Conservation (phyloP, 345 rosid species). For the Physaria fendleri region DNA sequence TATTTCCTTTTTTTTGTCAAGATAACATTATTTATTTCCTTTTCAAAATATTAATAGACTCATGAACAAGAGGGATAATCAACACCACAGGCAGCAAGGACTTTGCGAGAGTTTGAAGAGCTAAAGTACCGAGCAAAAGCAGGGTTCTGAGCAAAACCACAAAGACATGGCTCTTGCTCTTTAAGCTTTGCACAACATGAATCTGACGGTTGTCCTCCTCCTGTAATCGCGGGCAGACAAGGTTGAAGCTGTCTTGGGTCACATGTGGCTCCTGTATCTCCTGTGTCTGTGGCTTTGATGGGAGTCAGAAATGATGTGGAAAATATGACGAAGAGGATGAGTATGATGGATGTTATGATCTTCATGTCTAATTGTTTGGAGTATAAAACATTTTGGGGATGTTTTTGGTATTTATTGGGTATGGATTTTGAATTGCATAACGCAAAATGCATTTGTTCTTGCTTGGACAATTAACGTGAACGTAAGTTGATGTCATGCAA, state of each 20-base stretch:
- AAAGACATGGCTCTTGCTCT: constrained; percentile 61
- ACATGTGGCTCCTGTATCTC: constrained; percentile 34
- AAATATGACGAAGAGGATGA: not conserved
- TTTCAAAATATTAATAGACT: not conserved
- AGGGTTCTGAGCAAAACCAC: constrained; percentile 51
- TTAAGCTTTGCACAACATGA: constrained; percentile 51
- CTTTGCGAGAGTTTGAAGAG: constrained; percentile 44
- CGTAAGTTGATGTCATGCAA: constrained; percentile 26
- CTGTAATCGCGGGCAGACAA: constrained; percentile 38
- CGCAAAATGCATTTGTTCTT: constrained; percentile 13
- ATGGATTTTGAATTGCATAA: not conserved
- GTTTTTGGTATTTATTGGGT: constrained; percentile 16
- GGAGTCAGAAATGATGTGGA: constrained; percentile 15
- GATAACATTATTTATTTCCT: no score
- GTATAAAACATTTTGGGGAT: not conserved
- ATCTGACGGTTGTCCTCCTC: constrained; percentile 33
- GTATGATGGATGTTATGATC: not conserved
- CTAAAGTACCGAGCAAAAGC: constrained; percentile 32
- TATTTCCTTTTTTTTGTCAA: not conserved
- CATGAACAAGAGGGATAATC: constrained; percentile 46
- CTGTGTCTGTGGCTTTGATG: not conserved
- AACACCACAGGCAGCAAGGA: constrained; percentile 40
- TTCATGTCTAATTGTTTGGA: constrained; percentile 17
- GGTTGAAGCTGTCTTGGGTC: constrained; percentile 45
- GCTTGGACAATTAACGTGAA: constrained; percentile 19